These are phyloP conservation scores for Fragilariopsis cylindrus DNA, from an alignment of 108 stramenopile genomes.

Conservation along the genomic window DNA sequence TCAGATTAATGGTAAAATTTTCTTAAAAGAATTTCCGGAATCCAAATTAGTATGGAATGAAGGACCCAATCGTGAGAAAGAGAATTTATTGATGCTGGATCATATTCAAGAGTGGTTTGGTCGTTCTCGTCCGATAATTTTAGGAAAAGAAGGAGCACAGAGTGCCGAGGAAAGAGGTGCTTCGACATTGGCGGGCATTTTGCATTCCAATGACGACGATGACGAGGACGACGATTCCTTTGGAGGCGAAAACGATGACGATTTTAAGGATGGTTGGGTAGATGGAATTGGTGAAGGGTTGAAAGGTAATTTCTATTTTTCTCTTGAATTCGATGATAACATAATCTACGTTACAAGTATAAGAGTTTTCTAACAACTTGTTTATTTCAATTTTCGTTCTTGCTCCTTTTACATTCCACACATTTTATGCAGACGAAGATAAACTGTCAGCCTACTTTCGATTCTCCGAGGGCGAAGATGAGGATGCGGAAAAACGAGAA, in stretches of 20 bases:
- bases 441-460: constrained; percentile 84
- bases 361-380: neutral
- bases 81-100: constrained; percentile 68
- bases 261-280: constrained; percentile 64
- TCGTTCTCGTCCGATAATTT: constrained; percentile 56
- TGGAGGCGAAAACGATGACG: constrained; percentile 42
- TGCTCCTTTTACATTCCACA: neutral
- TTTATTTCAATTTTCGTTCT: neutral
- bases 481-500: constrained; percentile 70
- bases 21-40: constrained; percentile 42
- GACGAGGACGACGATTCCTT: constrained; percentile 30
- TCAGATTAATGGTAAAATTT: constrained; percentile 4
- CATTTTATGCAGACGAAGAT: constrained; percentile 62
- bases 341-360: too few species aligned
- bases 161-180: constrained; percentile 73
- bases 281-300: constrained; percentile 84
- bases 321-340: neutral
- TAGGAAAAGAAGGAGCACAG: constrained; percentile 82
- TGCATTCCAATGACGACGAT: constrained; percentile 49
- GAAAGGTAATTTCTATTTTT: constrained; percentile 16
- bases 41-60: constrained; percentile 77
- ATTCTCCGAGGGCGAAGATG: constrained; percentile 86
- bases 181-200: constrained; percentile 71
- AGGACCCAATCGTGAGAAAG: constrained; percentile 70
- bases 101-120: constrained; percentile 86